A percentile compares a stretch with the other conserved stretches of the same genome.
Evolutionary conservation across 768 basidiomycete genomes (phyloP).

Genomic region (Hypholoma fasciculare): DNA sequence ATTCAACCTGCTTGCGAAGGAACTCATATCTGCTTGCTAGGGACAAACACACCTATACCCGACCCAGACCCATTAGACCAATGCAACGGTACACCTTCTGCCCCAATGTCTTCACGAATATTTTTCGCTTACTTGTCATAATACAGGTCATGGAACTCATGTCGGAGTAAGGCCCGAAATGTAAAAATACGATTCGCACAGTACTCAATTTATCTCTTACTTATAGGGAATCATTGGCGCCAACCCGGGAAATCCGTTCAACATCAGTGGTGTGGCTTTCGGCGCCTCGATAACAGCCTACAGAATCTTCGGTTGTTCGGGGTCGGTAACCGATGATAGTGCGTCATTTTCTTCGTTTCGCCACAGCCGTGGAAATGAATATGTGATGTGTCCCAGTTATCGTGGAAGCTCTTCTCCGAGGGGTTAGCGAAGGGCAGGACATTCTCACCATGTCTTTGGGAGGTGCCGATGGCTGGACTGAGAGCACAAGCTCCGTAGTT

Average conservation of each 20-base stretch:
- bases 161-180: constrained; percentile 28
- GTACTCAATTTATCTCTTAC: not conserved
- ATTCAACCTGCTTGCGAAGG: not conserved
- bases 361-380: not conserved
- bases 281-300: constrained; percentile 54
- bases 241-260: constrained; percentile 57
- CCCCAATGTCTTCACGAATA: not conserved
- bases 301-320: constrained; percentile 62
- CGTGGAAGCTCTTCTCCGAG: constrained; percentile 52
- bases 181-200: not conserved
- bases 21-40: constrained; percentile 16
- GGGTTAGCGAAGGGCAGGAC: constrained; percentile 53
- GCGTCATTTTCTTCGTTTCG: constrained; percentile 10
- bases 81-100: constrained; percentile 34
- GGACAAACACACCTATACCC: constrained; percentile 48
- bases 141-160: constrained; percentile 51
- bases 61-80: constrained; percentile 54
- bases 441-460: constrained; percentile 71
- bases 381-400: constrained; percentile 21
- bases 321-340: constrained; percentile 53
- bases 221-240: constrained; percentile 60
- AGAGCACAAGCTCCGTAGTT: constrained; percentile 51
- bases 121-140: not conserved
- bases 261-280: constrained; percentile 71
- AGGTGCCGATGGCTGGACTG: constrained; percentile 64